Evolutionary conservation across 192 early-diverging fungal species (phyloP), one percentile per base, ranked within the genome.

Genomic region (Rhizophagus prolifer): DNA sequence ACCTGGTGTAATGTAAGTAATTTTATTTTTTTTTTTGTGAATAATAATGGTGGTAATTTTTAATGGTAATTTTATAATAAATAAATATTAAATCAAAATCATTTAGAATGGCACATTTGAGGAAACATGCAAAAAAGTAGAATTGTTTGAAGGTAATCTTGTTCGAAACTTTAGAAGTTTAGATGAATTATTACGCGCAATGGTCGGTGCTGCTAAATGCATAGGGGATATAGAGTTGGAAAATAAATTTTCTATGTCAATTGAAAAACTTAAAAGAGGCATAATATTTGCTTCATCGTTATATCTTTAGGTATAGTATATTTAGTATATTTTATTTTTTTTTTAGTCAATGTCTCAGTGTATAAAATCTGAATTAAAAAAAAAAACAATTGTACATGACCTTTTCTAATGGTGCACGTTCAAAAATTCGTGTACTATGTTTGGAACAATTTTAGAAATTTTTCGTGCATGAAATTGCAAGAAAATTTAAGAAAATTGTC

Each of bases 271-370:
- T 83, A 95, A 96, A 85, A 88, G 96, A 77, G 96, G 98, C 76
- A 98, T 99, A 85, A 93, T 99, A 38, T 99, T 98, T 88, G 96
- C 97, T 21, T 91, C 91, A 21, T 96, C 94, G 60, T 88, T 99
- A 77, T 99, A 97, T 74, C 83, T 95, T 38, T 96, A 91, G 28
- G 36, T 74, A 19, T 7, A 14, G 13, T 58, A 19, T 28, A 21
- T 54, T 34, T 38, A 64, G 16, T 13, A 36, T 9, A 30, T 21
- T 6, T 67, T 34, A 19, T 38, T 50, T 13, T 50, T 16, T 16
- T 16, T 14, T 50, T n/a, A n/a, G n/a, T n/a, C 4, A 0, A 19
- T 50, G 16, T 19, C 47, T 50, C 16, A 19, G 47, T 50, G 47
- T 19, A 19, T 50, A 50, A 50, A n/a, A 19, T 50, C 16, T 54